Conservation (phyloP, 2,329 filamentous ascomycete genomes). For the Coniella lustricola region DNA sequence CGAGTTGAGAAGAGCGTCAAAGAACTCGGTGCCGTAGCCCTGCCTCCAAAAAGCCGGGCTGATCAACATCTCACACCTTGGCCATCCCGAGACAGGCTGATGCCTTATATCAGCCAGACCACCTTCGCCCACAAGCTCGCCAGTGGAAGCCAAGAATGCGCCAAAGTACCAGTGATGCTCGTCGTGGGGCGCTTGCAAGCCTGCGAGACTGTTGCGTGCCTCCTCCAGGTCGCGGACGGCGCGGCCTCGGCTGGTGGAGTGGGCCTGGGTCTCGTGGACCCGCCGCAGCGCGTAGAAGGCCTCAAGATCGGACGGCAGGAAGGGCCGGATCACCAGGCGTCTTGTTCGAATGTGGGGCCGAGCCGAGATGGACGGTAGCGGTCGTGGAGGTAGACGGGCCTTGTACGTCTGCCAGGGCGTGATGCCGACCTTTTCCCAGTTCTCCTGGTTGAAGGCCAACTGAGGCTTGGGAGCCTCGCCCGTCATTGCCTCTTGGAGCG, state of each 20-base stretch:
- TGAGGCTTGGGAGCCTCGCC: not conserved
- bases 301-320: slow-evolving; percentile 13
- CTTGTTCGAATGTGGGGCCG: slow-evolving; percentile 9
- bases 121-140: slow-evolving; percentile 25
- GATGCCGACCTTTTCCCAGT: slow-evolving; percentile 1
- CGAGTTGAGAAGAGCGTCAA: slow-evolving; percentile 6
- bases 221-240: slow-evolving; percentile 11
- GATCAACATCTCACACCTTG: slow-evolving; percentile 10
- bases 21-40: slow-evolving; percentile 15
- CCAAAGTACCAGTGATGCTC: slow-evolving; percentile 19
- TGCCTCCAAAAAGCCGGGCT: slow-evolving; percentile 6
- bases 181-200: slow-evolving; percentile 13
- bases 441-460: not conserved
- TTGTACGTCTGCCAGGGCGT: slow-evolving; percentile 9
- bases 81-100: slow-evolving; percentile 11
- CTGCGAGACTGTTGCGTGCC: slow-evolving; percentile 1
- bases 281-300: slow-evolving; percentile 15
- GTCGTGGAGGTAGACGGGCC: not conserved
- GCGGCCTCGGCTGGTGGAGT: slow-evolving; percentile 13
- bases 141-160: slow-evolving; percentile 21
- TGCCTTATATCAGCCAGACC: slow-evolving; percentile 17
- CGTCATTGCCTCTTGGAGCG: not conserved
- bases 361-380: slow-evolving; percentile 6
- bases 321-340: slow-evolving; percentile 12
- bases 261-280: slow-evolving; percentile 1